These are phyloP conservation scores for Tillandsia fasciculata DNA, from an alignment of 176 grass and related monocot genomes.

Conservation along the genomic window DNA sequence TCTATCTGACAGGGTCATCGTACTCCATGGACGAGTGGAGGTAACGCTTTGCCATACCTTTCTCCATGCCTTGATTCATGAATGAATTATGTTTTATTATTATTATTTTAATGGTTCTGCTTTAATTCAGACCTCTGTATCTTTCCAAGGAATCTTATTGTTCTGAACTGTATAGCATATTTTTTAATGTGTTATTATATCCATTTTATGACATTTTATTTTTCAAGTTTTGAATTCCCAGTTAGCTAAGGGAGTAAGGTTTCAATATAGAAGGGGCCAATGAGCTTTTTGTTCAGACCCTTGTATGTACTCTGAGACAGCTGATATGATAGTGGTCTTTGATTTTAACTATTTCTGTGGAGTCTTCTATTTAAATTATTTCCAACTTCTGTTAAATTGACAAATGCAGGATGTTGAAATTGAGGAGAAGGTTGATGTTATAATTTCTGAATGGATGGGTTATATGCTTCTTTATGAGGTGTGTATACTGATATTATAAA, in stretches of 20 bases:
- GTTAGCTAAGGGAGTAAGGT: too few relatives aligned
- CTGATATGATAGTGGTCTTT: constrained; percentile 6
- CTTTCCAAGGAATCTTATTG: not conserved
- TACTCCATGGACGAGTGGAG: constrained; percentile 83
- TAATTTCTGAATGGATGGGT: constrained; percentile 99
- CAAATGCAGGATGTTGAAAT: constrained; percentile 59
- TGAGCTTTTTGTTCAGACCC: too few relatives aligned
- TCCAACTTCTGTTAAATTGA: constrained; percentile 28
- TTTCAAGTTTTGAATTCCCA: too few relatives aligned
- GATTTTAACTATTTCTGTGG: not conserved
- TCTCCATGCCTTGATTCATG: constrained; percentile 12
- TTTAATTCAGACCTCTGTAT: not conserved
- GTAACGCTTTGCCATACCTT: constrained; percentile 34
- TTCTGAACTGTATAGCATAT: not conserved
- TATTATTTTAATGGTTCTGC: not conserved
- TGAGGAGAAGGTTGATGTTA: constrained; percentile 84
- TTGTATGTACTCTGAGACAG: too few relatives aligned
- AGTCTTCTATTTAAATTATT: not conserved
- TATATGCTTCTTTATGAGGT: constrained; percentile 97
- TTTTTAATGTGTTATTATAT: too few relatives aligned
- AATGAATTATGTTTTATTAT: not conserved
- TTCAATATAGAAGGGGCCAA: too few relatives aligned
- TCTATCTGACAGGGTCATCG: constrained; percentile 55
- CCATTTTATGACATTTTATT: too few relatives aligned
- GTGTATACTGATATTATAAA: not conserved